Evolutionary conservation across 192 early-diverging fungal species (phyloP).

Genomic region (Rhizoclosmatium sp.): DNA sequence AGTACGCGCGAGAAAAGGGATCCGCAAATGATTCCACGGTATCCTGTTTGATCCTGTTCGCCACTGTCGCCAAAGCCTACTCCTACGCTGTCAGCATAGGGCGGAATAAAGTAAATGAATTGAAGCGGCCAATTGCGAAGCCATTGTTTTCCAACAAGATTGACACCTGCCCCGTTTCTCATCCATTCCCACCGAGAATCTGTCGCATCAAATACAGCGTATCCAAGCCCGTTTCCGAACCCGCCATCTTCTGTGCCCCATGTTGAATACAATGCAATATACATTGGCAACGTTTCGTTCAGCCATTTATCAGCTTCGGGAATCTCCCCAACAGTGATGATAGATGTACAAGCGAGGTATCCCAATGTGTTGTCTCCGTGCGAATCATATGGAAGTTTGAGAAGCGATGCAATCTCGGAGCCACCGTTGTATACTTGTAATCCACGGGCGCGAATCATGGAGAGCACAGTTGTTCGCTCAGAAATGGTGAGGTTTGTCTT

Average conservation of each 20-base stretch:
- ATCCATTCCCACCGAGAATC: background rate
- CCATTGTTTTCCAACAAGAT: background rate
- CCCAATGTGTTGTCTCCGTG: background rate
- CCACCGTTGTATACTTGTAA: background rate
- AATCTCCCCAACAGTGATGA: background rate
- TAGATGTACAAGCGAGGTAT: background rate
- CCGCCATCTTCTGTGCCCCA: background rate
- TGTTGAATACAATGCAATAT: background rate
- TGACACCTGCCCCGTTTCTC: background rate
- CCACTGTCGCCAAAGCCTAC: background rate
- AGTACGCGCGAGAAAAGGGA: background rate
- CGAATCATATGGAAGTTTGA: background rate
- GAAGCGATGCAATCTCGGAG: background rate
- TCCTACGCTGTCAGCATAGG: background rate
- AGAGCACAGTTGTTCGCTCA: background rate
- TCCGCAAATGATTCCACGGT: background rate
- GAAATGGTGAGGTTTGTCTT: background rate
- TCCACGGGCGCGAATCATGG: background rate
- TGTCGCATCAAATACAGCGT: background rate
- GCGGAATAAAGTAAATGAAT: background rate
- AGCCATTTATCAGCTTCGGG: background rate
- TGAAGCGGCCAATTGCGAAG: background rate
- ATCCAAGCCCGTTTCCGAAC: background rate
- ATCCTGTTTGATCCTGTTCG: background rate
- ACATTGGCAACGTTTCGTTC: background rate